Evolutionary conservation across 805 yeast species (phyloP), one percentile per base, ranked within the genome.

Genomic region (Wickerhamomyces xylosicus): DNA sequence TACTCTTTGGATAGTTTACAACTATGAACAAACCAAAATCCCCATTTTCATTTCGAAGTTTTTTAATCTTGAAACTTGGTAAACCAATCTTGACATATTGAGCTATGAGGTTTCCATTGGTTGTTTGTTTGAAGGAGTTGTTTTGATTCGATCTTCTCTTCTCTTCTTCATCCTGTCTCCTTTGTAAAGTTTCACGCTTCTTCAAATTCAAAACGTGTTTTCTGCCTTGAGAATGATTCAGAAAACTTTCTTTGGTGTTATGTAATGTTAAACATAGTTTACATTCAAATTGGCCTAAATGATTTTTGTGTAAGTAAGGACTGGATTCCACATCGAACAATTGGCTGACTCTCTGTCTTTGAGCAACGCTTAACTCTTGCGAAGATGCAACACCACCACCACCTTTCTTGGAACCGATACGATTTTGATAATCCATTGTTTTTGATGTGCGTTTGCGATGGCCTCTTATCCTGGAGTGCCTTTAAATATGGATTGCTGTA

Each of bases 351-450:
- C 95, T 69, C 41, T 77, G 77, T 41, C 79, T 66, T 35, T 89
- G 67, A 34, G 80, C 80, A 4, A 77, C 72, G 50, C 84, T 83
- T 6, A 79, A 66, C 46, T 82, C 87, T 17, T 77, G 72, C 34
- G 66, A 63, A 5, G 84, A 83, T 1, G 95, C 96, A 16, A 87
- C 67, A 6, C 95, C 96, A 47, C 96, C 97, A 9, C 46, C 75
- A 28, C 96, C 96, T 56, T 85, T 78, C 60, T 87, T 87, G 6
- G 95, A 81, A 34, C 95, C 95, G 3, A 84, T 94, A 51, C 95
- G 63, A 48, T 83, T 84, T 45, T 85, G 89, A 54, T 85, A 85
- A 57, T 87, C 95, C 97, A 87, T 87, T 28, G 29, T n/a, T n/a
- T n/a, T n/a, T n/a, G n/a, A n/a, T n/a, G n/a, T n/a, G n/a, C n/a